phyloP scores from a whole-genome alignment of 352 stramenopile species.

The Phytophthora citrophthora region DNA sequence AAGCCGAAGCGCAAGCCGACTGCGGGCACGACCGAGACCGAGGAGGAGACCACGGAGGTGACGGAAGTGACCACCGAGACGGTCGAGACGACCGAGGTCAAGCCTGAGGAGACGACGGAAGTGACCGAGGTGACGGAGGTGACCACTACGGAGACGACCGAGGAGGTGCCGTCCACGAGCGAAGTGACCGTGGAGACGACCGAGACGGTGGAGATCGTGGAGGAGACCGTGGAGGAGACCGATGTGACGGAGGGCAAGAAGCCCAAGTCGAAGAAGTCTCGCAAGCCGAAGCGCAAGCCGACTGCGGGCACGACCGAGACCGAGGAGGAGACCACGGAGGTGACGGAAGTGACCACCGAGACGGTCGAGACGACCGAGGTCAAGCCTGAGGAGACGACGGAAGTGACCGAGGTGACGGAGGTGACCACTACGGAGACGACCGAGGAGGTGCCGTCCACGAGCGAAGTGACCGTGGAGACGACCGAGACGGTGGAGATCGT shows the following conservation, averaged over 20 bases:
- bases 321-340: constrained; percentile 1
- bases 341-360: constrained; percentile 1
- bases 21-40: background rate
- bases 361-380: constrained; percentile 1
- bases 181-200: background rate
- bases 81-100: background rate
- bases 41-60: constrained; percentile 1
- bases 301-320: background rate
- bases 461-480: constrained; percentile 1
- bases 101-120: constrained; percentile 1
- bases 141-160: constrained; percentile 6
- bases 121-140: constrained; percentile 3
- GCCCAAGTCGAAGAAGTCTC: background rate
- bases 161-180: background rate
- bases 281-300: background rate
- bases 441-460: background rate
- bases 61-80: constrained; percentile 1
- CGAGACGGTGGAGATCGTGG: background rate
- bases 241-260: background rate
- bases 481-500: background rate
- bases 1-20: constrained; percentile 12
- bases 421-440: constrained; percentile 7
- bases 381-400: constrained; percentile 7
- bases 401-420: constrained; percentile 9
- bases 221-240: background rate